Percentiles rank a stretch among this genome's conserved stretches.
Evolutionary conservation across 176 grass and related monocot genomes (phyloP).

Genomic region (Oryza meyeriana): DNA sequence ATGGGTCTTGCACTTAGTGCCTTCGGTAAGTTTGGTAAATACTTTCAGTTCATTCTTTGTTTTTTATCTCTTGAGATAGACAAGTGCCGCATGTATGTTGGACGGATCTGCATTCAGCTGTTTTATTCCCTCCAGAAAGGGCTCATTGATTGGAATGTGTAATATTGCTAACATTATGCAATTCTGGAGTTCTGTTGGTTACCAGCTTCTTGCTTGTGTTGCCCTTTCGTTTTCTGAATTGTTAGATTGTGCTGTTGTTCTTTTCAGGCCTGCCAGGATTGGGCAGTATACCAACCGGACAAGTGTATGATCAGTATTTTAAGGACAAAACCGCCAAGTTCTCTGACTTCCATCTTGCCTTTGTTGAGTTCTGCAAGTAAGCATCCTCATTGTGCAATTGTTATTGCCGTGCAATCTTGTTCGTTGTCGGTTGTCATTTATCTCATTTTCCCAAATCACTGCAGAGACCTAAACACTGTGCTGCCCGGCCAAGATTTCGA

Average conservation of each 20-base stretch:
- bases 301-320: constrained; percentile 55
- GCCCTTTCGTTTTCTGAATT: neutral
- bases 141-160: neutral
- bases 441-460: constrained; percentile 4
- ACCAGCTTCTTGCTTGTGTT: neutral
- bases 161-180: neutral
- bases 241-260: neutral
- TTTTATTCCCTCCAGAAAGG: neutral
- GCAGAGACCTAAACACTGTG: constrained; percentile 56
- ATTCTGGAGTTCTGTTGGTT: neutral
- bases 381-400: neutral
- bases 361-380: constrained; percentile 73
- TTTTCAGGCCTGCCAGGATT: constrained; percentile 50
- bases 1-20: constrained; percentile 59
- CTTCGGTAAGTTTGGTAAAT: constrained; percentile 49
- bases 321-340: neutral
- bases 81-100: neutral
- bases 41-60: neutral
- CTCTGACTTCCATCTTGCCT: constrained; percentile 29
- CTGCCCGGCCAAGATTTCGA: constrained; percentile 75
- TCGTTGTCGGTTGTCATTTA: neutral
- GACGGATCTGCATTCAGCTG: neutral
- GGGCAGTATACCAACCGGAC: constrained; percentile 8
- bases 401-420: neutral
- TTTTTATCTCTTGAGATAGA: neutral